Evolutionary conservation across 257 asterid genomes (phyloP).

Genomic region (Gardenia jasminoides): DNA sequence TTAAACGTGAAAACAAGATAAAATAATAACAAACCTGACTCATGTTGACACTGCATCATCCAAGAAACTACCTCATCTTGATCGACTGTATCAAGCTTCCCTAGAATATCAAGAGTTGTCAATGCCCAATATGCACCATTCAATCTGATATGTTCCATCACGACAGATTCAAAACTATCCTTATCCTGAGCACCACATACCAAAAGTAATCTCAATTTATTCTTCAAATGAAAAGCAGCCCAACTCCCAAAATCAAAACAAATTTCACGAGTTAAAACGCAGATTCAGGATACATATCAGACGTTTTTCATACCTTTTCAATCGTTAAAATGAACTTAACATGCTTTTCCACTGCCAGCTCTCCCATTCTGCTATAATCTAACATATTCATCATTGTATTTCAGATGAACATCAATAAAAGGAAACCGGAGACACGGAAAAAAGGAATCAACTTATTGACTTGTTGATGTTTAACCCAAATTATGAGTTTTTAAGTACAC

Average conservation of each 20-base stretch:
- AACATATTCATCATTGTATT: neutral
- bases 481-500: neutral
- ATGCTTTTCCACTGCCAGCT: constrained; percentile 26
- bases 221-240: constrained; percentile 4
- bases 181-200: constrained; percentile 47
- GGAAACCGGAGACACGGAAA: neutral
- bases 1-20: neutral
- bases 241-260: neutral
- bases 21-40: constrained; percentile 65
- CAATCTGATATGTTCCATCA: constrained; percentile 84
- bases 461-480: neutral
- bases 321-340: constrained; percentile 22
- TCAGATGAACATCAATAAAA: neutral
- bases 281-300: neutral
- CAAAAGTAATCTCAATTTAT: neutral
- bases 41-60: constrained; percentile 91
- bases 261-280: neutral
- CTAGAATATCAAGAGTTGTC: constrained; percentile 76
- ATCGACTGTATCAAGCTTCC: constrained; percentile 71
- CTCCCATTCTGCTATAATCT: constrained; percentile 23
- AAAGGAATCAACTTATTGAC: neutral
- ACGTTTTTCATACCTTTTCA: constrained; percentile 23
- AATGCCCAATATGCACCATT: constrained; percentile 98
- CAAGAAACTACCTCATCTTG: constrained; percentile 76
- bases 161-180: constrained; percentile 73